Evolutionary conservation across 768 basidiomycete genomes (phyloP), one percentile per base, ranked within the genome.

Genomic region (Pisolithus orientalis): DNA sequence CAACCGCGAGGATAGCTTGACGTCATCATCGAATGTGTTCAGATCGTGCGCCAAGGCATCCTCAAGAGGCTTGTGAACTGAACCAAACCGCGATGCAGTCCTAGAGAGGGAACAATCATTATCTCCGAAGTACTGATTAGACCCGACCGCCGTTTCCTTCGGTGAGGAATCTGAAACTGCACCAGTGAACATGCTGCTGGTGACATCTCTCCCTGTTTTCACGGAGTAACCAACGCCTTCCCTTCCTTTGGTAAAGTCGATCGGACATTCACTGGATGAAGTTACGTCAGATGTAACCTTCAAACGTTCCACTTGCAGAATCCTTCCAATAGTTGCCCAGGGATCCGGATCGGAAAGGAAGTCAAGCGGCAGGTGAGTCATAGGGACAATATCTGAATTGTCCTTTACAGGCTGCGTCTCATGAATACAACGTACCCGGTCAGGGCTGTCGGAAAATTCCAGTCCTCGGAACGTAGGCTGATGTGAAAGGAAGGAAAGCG

Each of bases 301-400:
- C 3, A 42, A 27, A 51, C 49, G 47, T 27, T 52, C 3, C 39
- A 67, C 56, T n/a, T 57, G 49, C 21, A 67, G 44, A 3, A 69
- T 64, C 27, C 28, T 62, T 27, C 59, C 60, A n/a, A 67, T 69
- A 21, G 65, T 62, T 44, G 59, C 57, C 66, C 66, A 67, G 13
- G 66, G 66, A 44, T 64, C 56, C 5, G 66, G 65, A 50, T 67
- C 66, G n/a, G 60, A 57, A 27, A 67, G 52, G 52, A 69, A 58
- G 52, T 67, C 54, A 16, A 69, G 46, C 21, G 56, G 54, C 39
- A 56, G 34, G 17, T 43, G 24, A 11, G 25, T n/a, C 39, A 34
- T 39, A 6, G 27, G 8, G 13, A 5, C 16, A 6, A 45, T 31
- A 14, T 17, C 16, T 16, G 25, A 16, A 1, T 7, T 45, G 6